These are phyloP conservation scores for Panicum hallii DNA, from an alignment of 202 grass and related monocot genomes.

Conservation along the genomic window DNA sequence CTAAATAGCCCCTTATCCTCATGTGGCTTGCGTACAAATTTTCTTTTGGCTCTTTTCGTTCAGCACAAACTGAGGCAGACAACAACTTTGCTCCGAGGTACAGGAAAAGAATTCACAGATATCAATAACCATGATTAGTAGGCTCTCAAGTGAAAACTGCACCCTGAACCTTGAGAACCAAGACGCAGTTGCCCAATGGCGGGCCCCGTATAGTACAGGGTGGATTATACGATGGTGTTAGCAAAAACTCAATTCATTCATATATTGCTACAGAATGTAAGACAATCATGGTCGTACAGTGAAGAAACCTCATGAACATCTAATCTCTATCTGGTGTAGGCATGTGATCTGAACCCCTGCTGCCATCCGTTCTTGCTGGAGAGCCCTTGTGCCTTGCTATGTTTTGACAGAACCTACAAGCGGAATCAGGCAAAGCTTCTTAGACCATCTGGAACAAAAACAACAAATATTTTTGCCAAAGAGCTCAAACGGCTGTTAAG, in stretches of 20 bases:
- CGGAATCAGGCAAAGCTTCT: conserved; percentile 30
- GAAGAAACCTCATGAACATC: conserved; percentile 27
- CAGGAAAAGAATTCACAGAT: conserved; percentile 45
- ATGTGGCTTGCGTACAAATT: background rate
- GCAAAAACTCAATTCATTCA: conserved; percentile 27
- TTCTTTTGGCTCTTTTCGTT: conserved; percentile 8
- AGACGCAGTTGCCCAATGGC: conserved; percentile 37
- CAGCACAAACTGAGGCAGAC: conserved; percentile 2
- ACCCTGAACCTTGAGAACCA: background rate
- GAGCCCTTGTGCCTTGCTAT: conserved; percentile 55
- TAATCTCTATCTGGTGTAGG: conserved; percentile 59
- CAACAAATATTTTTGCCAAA: background rate
- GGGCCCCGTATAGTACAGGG: conserved; percentile 42
- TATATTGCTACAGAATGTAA: conserved; percentile 59
- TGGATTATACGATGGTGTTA: conserved; percentile 45
- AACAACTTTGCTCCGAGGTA: conserved; percentile 29
- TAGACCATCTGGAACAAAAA: conserved; percentile 1
- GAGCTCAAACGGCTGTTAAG: conserved; percentile 27
- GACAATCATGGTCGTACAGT: conserved; percentile 22
- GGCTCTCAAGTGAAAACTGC: conserved; percentile 41
- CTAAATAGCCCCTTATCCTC: background rate
- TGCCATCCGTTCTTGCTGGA: conserved; percentile 58
- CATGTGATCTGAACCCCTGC: conserved; percentile 53
- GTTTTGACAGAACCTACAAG: conserved; percentile 75
- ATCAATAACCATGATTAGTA: conserved; percentile 45